Conservation (phyloP, 176 grass and related monocot genomes). For the Puccinellia tenuiflora region DNA sequence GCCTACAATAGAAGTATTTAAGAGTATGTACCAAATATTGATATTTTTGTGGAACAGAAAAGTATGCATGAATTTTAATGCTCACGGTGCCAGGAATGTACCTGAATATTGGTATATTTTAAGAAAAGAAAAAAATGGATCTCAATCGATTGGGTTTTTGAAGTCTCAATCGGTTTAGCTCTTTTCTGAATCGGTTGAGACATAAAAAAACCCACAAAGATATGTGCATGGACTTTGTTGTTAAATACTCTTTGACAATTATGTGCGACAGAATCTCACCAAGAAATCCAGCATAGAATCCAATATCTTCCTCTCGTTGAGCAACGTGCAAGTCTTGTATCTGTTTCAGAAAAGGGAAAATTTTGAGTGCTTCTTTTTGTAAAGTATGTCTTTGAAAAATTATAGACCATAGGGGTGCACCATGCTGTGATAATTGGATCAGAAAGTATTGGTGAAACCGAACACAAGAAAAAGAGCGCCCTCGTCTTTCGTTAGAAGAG, state of each 20-base stretch:
- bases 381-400: background rate
- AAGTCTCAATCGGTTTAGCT: too few relatives aligned
- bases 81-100: background rate
- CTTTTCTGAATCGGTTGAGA: too few relatives aligned
- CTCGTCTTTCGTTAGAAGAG: background rate
- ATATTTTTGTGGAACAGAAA: background rate
- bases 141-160: too few relatives aligned
- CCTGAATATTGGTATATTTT: background rate
- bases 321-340: conserved; percentile 58
- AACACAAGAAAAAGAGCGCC: background rate
- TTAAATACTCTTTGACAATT: background rate
- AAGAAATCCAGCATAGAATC: conserved; percentile 87
- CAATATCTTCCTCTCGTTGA: conserved; percentile 74
- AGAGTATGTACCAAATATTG: background rate
- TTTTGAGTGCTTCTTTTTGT: background rate
- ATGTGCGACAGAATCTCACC: conserved; percentile 25
- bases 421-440: background rate
- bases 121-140: background rate
- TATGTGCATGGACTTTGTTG: background rate
- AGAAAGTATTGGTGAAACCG: background rate
- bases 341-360: conserved; percentile 21
- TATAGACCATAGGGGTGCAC: background rate
- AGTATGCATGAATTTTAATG: background rate
- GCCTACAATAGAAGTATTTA: conserved; percentile 30
- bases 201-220: background rate